Evolutionary conservation across 2,329 filamentous ascomycete genomes (phyloP).

Genomic region (Sarocladium brachiariae): DNA sequence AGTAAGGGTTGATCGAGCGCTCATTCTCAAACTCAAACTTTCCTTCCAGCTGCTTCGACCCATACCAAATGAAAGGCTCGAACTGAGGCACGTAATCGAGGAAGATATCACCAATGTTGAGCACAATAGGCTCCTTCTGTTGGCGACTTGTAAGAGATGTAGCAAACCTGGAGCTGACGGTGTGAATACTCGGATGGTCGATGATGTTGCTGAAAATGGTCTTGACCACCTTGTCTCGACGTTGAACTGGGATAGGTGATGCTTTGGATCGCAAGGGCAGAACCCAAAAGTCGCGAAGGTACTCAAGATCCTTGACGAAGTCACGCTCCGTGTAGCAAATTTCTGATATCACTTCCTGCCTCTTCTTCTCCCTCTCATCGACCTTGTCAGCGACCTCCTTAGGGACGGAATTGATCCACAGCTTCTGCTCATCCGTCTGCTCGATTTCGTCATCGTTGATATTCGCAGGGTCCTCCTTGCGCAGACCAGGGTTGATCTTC

Average conservation of each 20-base stretch:
- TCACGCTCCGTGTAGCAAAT: conserved; percentile 98
- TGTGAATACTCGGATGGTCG: conserved; percentile 73
- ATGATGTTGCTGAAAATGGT: conserved; percentile 95
- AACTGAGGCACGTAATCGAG: conserved; percentile 87
- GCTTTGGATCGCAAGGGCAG: conserved; percentile 73
- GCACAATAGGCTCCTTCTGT: conserved; percentile 82
- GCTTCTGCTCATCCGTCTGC: conserved; percentile 89
- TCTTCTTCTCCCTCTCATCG: conserved; percentile 87
- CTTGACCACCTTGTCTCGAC: conserved; percentile 83
- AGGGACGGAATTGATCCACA: conserved; percentile 98
- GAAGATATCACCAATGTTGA: conserved; percentile 90
- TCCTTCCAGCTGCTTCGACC: conserved; percentile 89
- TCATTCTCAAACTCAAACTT: conserved; percentile 99
- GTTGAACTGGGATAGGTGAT: conserved; percentile 83
- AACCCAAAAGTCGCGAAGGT: conserved; percentile 98
- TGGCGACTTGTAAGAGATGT: conserved; percentile 84
- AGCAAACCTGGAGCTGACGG: conserved; percentile 82
- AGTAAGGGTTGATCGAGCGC: conserved; percentile 75
- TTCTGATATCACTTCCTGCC: conserved; percentile 96
- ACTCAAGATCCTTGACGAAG: conserved; percentile 98
- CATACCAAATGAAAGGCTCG: conserved; percentile 93
- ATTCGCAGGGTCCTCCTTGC: conserved; percentile 50
- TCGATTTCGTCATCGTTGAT: conserved; percentile 73
- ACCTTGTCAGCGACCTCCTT: conserved; percentile 91
- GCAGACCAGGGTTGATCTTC: conserved; percentile 84